These are phyloP conservation scores for Sonneratia alba DNA, from an alignment of 345 rosid species.

Conservation along the genomic window DNA sequence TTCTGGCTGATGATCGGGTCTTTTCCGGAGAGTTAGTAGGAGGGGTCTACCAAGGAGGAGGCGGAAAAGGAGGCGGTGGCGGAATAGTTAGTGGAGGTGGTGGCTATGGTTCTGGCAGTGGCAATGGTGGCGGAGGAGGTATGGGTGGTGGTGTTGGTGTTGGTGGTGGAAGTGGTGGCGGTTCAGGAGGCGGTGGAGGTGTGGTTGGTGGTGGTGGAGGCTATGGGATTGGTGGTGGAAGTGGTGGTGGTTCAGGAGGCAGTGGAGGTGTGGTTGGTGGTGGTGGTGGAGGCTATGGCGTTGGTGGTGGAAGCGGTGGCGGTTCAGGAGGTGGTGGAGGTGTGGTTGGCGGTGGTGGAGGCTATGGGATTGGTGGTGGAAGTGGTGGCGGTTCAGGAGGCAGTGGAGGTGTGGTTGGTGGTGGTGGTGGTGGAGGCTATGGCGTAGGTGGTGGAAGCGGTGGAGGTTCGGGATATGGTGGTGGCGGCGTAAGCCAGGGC, in stretches of 20 bases:
- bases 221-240: conserved; percentile 5
- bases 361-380: too few species aligned
- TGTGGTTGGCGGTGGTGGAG: too few species aligned
- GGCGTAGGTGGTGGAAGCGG: conserved; percentile 11
- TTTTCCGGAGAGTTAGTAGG: not conserved
- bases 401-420: not conserved
- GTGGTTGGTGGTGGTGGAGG: not conserved
- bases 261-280: conserved; percentile 2
- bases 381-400: too few species aligned
- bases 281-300: conserved; percentile 5
- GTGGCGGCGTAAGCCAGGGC: not conserved
- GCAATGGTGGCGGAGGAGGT: conserved; percentile 10
- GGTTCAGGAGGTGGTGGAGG: conserved; percentile 8
- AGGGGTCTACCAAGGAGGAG: not conserved
- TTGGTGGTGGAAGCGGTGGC: conserved; percentile 10
- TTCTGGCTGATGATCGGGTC: not conserved
- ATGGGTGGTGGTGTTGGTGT: conserved; percentile 1
- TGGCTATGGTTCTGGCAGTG: conserved; percentile 11
- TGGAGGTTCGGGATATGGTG: conserved; percentile 4
- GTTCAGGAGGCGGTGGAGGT: conserved; percentile 7
- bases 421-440: conserved; percentile 1
- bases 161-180: conserved; percentile 12
- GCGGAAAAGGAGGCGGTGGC: not conserved
- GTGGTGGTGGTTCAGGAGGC: conserved; percentile 12
- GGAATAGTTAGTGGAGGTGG: conserved; percentile 1